Evolutionary conservation across 768 basidiomycete genomes (phyloP).

Genomic region (Termitomyces bulborhizus): DNA sequence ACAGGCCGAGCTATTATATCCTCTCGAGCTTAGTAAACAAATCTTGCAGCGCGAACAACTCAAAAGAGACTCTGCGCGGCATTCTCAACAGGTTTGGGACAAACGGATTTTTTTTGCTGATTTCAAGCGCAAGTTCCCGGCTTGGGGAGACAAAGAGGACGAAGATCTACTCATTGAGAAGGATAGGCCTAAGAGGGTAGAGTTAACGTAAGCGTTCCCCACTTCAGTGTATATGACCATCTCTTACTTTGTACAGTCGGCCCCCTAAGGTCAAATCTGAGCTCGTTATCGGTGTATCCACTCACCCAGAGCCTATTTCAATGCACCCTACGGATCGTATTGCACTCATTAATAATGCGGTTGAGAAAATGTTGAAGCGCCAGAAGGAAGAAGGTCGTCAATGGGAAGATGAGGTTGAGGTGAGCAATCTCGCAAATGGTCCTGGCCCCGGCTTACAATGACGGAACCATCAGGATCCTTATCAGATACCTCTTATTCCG

Average conservation of each 20-base stretch:
- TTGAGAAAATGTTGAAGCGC: constrained; percentile 50
- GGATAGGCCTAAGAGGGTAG: neutral
- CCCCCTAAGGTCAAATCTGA: neutral
- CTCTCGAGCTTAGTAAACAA: constrained; percentile 64
- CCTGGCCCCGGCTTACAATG: neutral
- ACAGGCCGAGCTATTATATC: constrained; percentile 65
- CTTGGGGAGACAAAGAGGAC: neutral
- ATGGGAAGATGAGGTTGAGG: constrained; percentile 87
- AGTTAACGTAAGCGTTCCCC: neutral
- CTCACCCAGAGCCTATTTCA: constrained; percentile 14
- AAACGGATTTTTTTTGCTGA: neutral
- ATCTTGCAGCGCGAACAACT: constrained; percentile 66
- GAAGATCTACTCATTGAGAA: neutral
- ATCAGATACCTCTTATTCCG: constrained; percentile 54
- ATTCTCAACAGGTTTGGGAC: neutral
- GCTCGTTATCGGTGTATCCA: neutral
- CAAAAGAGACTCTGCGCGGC: constrained; percentile 37
- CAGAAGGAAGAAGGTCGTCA: constrained; percentile 70
- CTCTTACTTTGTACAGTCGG: neutral
- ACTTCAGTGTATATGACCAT: neutral
- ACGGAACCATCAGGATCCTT: constrained; percentile 45
- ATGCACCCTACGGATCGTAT: constrained; percentile 65
- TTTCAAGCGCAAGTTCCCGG: neutral
- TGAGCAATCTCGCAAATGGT: constrained; percentile 24
- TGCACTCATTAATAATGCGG: constrained; percentile 47